Conservation (phyloP, 441 rosid genomes). For the Bocquillonia castaneifolia region DNA sequence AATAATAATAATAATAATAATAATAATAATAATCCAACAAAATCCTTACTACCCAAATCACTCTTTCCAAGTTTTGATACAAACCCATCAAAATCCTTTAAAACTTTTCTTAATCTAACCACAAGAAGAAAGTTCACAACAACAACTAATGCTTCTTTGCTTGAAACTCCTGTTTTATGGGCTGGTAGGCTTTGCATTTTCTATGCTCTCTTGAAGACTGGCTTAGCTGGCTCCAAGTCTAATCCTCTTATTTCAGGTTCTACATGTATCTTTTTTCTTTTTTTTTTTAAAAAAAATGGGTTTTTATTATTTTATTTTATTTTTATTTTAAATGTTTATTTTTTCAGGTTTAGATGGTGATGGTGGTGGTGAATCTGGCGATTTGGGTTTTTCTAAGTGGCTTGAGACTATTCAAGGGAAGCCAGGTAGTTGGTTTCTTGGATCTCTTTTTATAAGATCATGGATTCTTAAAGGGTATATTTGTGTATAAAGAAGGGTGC, state of each 20-base stretch:
- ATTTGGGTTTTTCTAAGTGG: conserved; percentile 85
- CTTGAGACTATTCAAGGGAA: conserved; percentile 46
- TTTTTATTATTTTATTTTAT: neutral
- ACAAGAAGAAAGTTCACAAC: conserved; percentile 25
- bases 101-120: conserved; percentile 13
- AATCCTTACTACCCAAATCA: conserved; percentile 36
- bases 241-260: conserved; percentile 77
- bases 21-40: conserved; percentile 4
- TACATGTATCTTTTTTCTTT: neutral
- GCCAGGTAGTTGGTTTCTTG: conserved; percentile 48
- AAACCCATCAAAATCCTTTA: conserved; percentile 25
- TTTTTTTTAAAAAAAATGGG: neutral
- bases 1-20: too few species aligned
- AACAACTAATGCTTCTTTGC: conserved; percentile 45
- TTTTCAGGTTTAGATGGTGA: conserved; percentile 44
- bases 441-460: too few species aligned
- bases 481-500: too few species aligned
- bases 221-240: conserved; percentile 73
- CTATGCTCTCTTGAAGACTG: conserved; percentile 69
- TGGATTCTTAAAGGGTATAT: too few species aligned
- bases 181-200: conserved; percentile 71
- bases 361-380: conserved; percentile 46
- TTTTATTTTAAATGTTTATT: neutral
- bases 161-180: conserved; percentile 72
- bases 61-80: conserved; percentile 30